phyloP scores from a whole-genome alignment of 2,329 filamentous ascomycete species.

The Ophiocordyceps unilateralis region DNA sequence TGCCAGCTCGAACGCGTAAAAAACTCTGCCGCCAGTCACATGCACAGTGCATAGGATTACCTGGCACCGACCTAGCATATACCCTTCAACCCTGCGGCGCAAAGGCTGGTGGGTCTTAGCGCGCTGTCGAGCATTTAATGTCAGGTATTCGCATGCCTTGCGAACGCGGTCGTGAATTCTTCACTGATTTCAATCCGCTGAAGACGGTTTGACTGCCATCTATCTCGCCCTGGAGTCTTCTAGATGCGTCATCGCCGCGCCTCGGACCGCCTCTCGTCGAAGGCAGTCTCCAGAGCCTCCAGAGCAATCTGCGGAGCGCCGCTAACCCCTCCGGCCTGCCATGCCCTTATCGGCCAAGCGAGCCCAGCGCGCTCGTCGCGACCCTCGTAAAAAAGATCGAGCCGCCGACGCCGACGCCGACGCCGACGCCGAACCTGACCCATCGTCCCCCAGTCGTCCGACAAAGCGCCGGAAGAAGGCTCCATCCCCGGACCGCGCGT shows the following conservation, averaged over 20 bases:
- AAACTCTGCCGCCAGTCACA: too few relatives aligned
- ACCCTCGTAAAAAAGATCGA: constrained; percentile 11
- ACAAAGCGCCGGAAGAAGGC: constrained; percentile 47
- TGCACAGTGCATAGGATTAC: too few relatives aligned
- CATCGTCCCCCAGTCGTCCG: constrained; percentile 43
- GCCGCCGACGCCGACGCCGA: constrained; percentile 17
- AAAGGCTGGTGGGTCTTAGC: background rate
- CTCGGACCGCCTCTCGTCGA: background rate
- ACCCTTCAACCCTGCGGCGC: background rate
- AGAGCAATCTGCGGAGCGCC: background rate
- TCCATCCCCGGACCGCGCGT: constrained; percentile 4
- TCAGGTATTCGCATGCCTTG: background rate
- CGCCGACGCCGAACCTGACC: constrained; percentile 18
- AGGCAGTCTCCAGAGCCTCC: background rate
- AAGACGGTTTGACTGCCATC: background rate
- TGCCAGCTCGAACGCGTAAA: too few relatives aligned
- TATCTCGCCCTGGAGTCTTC: background rate
- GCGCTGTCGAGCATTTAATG: background rate
- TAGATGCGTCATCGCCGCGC: background rate
- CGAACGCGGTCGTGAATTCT: background rate
- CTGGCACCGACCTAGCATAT: background rate
- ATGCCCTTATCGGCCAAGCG: constrained; percentile 1
- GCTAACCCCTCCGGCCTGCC: background rate
- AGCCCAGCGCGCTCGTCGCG: background rate
- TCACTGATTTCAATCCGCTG: background rate